phyloP scores from a whole-genome alignment of 1,139 yeast genomes.

The Nadsonia starkeyi-henricii region DNA sequence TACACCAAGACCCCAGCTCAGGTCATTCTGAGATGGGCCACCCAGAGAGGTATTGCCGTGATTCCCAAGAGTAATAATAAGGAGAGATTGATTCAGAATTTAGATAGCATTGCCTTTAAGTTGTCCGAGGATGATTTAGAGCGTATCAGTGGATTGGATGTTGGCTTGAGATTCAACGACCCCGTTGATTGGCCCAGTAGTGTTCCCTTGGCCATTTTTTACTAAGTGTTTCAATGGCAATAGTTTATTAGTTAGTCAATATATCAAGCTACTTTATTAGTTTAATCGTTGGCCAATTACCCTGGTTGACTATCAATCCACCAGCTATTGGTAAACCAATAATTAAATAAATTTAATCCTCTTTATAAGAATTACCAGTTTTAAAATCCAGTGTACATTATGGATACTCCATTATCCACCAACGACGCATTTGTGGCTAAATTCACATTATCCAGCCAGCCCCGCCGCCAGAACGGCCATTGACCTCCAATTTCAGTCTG shows the following conservation, averaged over 20 bases:
- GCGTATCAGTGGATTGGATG: slow-evolving; percentile 38
- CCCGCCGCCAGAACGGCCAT: too few relatives aligned
- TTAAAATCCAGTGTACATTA: too few relatives aligned
- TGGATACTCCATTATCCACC: too few relatives aligned
- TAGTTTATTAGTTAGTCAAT: neutral
- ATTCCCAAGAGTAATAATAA: slow-evolving; percentile 57
- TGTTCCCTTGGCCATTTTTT: slow-evolving; percentile 24
- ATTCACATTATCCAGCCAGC: too few relatives aligned
- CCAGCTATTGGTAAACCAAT: too few relatives aligned
- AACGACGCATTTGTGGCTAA: too few relatives aligned
- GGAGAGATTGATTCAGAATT: slow-evolving; percentile 42
- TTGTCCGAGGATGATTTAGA: slow-evolving; percentile 35
- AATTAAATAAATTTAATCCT: too few relatives aligned
- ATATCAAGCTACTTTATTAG: neutral
- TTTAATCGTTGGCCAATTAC: neutral
- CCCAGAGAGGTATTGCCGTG: slow-evolving; percentile 52
- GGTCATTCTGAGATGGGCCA: slow-evolving; percentile 56
- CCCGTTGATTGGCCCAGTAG: slow-evolving; percentile 61
- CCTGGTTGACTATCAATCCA: neutral
- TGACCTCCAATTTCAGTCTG: too few relatives aligned
- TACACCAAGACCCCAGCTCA: slow-evolving; percentile 46
- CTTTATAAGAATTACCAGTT: too few relatives aligned
- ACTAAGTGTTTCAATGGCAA: neutral
- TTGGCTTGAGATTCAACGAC: slow-evolving; percentile 67
- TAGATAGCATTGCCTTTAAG: slow-evolving; percentile 42